These are phyloP conservation scores for Ceratobasidium theobromae DNA, from an alignment of 1,284 basidiomycete species.

Conservation along the genomic window DNA sequence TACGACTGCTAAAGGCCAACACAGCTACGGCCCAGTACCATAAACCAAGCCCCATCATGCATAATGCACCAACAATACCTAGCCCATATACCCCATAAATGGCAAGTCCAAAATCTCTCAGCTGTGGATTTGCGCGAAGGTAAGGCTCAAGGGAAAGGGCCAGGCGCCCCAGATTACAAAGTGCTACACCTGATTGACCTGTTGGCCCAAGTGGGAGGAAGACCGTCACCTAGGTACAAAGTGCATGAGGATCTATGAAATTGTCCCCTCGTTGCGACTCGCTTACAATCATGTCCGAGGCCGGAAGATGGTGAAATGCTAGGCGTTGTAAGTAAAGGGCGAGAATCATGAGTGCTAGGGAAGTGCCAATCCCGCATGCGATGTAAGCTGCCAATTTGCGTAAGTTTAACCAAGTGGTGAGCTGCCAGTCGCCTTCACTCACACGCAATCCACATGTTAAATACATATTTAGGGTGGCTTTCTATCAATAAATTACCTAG, in stretches of 20 bases:
- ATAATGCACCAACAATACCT: slow-evolving; percentile 23
- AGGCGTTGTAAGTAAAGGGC: slow-evolving; percentile 28
- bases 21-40: slow-evolving; percentile 30
- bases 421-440: background rate
- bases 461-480: slow-evolving; percentile 27
- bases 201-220: slow-evolving; percentile 27
- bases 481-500: slow-evolving; percentile 19
- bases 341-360: slow-evolving; percentile 26
- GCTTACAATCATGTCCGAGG: slow-evolving; percentile 27
- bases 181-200: slow-evolving; percentile 24
- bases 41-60: slow-evolving; percentile 28
- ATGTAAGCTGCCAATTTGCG: slow-evolving; percentile 10
- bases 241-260: background rate
- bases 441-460: slow-evolving; percentile 32
- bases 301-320: slow-evolving; percentile 31
- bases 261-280: background rate
- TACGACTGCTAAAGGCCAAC: slow-evolving; percentile 22
- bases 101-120: background rate
- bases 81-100: slow-evolving; percentile 7
- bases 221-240: slow-evolving; percentile 25
- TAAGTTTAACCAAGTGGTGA: background rate
- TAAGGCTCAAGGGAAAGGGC: slow-evolving; percentile 16
- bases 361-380: slow-evolving; percentile 29
- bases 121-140: slow-evolving; percentile 7
- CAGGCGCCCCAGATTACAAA: slow-evolving; percentile 23